These are phyloP conservation scores for Lichtheimia hyalospora DNA, from an alignment of 371 early-diverging fungal species.

Conservation along the genomic window DNA sequence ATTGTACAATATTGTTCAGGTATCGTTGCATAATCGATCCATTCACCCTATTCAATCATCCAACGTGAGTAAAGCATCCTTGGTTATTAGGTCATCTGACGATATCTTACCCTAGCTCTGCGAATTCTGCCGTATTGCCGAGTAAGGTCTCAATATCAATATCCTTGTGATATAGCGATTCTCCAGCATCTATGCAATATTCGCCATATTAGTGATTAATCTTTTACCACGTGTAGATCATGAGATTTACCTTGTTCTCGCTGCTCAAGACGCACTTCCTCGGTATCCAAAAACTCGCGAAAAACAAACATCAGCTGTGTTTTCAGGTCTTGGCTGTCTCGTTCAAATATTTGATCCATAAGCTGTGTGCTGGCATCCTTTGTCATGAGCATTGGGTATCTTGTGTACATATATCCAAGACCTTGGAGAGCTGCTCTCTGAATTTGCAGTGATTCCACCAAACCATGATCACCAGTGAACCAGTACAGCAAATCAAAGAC, in stretches of 20 bases:
- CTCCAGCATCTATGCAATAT: slow-evolving; percentile 7
- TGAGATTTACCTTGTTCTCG: slow-evolving; percentile 33
- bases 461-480: slow-evolving; percentile 12
- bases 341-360: slow-evolving; percentile 69
- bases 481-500: slow-evolving; percentile 8
- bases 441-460: slow-evolving; percentile 16
- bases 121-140: slow-evolving; percentile 78
- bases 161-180: slow-evolving; percentile 27
- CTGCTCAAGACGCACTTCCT: slow-evolving; percentile 52
- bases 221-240: background rate
- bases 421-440: slow-evolving; percentile 30
- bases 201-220: background rate
- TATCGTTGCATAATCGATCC: slow-evolving; percentile 86
- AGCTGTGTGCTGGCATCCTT: slow-evolving; percentile 51
- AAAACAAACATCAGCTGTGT: slow-evolving; percentile 70
- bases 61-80: background rate
- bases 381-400: slow-evolving; percentile 72
- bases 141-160: slow-evolving; percentile 73
- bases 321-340: slow-evolving; percentile 50
- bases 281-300: slow-evolving; percentile 67
- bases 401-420: slow-evolving; percentile 69
- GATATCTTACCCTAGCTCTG: slow-evolving; percentile 62
- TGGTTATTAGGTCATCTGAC: background rate
- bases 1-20: slow-evolving; percentile 67
- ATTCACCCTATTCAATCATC: slow-evolving; percentile 54